Percentiles rank a stretch among this genome's conserved stretches.
Evolutionary conservation across 176 grass and related monocot species (phyloP).

Genomic region (Chloris gayana): DNA sequence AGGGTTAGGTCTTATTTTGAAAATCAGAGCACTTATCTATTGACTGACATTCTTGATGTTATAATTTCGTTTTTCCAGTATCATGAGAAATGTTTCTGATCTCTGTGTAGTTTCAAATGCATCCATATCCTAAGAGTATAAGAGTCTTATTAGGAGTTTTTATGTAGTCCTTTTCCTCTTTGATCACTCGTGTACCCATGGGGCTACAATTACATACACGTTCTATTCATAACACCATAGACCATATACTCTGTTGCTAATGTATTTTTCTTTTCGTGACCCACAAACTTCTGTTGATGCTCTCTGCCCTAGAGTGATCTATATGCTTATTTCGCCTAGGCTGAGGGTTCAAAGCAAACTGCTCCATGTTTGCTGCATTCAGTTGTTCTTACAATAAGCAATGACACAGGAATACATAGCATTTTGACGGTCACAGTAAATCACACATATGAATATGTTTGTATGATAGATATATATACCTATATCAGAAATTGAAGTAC

Average conservation of each 20-base stretch:
- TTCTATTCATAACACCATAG: too few relatives aligned
- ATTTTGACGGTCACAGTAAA: constrained; percentile 5
- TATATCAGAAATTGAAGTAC: neutral
- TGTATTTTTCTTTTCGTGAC: neutral
- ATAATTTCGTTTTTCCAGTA: constrained; percentile 15
- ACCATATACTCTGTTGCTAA: neutral
- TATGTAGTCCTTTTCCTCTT: too few relatives aligned
- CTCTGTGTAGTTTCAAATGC: neutral
- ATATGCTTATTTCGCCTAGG: constrained; percentile 7
- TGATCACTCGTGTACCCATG: too few relatives aligned
- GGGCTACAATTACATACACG: too few relatives aligned
- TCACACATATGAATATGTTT: neutral
- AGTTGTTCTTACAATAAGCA: constrained; percentile 7
- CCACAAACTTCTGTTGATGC: neutral
- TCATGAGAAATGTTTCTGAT: neutral
- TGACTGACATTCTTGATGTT: constrained; percentile 8
- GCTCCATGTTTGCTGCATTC: constrained; percentile 1
- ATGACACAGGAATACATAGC: neutral
- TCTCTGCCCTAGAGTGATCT: neutral
- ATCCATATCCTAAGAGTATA: too few relatives aligned
- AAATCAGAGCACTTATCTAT: neutral
- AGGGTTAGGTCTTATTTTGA: too few relatives aligned
- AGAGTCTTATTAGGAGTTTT: too few relatives aligned
- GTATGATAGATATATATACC: neutral
- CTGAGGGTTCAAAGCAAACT: neutral